Evolutionary conservation across 2,329 filamentous ascomycete genomes (phyloP).

Genomic region (Claviceps sp.): DNA sequence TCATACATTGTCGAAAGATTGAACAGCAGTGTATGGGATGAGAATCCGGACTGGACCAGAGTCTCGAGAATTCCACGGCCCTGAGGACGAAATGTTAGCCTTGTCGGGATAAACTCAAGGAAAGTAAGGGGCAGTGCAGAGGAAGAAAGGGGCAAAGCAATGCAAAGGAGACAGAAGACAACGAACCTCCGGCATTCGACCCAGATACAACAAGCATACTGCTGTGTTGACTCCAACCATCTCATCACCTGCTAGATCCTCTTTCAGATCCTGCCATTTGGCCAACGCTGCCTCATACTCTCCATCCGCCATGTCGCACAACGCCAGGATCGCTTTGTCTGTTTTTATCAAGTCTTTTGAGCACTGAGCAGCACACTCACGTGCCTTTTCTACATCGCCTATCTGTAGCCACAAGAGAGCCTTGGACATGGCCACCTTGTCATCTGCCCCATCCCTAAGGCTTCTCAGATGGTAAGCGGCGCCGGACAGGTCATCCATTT

Average conservation of each 20-base stretch:
- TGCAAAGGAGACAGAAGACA: background rate
- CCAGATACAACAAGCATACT: slow-evolving; percentile 72
- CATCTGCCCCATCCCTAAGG: slow-evolving; percentile 29
- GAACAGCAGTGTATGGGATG: slow-evolving; percentile 72
- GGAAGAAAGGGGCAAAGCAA: background rate
- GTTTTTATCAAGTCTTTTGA: slow-evolving; percentile 18
- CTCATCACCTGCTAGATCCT: slow-evolving; percentile 36
- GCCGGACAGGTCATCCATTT: slow-evolving; percentile 78
- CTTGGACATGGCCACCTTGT: slow-evolving; percentile 32
- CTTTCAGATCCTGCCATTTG: slow-evolving; percentile 42
- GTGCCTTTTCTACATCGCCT: slow-evolving; percentile 60
- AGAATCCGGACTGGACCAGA: slow-evolving; percentile 46
- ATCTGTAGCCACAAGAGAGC: slow-evolving; percentile 65
- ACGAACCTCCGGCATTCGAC: slow-evolving; percentile 55
- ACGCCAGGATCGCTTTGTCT: slow-evolving; percentile 44
- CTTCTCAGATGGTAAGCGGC: slow-evolving; percentile 60
- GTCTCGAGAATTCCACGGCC: slow-evolving; percentile 54
- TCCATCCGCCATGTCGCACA: slow-evolving; percentile 68
- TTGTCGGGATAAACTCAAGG: background rate
- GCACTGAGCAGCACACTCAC: slow-evolving; percentile 31
- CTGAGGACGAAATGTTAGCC: slow-evolving; percentile 19
- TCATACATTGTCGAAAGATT: slow-evolving; percentile 89
- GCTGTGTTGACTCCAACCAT: slow-evolving; percentile 73
- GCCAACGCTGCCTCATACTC: slow-evolving; percentile 51
- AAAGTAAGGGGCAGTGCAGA: no score